Conservation (phyloP, 1,284 basidiomycete species). For the Pseudozyma thailandica region DNA sequence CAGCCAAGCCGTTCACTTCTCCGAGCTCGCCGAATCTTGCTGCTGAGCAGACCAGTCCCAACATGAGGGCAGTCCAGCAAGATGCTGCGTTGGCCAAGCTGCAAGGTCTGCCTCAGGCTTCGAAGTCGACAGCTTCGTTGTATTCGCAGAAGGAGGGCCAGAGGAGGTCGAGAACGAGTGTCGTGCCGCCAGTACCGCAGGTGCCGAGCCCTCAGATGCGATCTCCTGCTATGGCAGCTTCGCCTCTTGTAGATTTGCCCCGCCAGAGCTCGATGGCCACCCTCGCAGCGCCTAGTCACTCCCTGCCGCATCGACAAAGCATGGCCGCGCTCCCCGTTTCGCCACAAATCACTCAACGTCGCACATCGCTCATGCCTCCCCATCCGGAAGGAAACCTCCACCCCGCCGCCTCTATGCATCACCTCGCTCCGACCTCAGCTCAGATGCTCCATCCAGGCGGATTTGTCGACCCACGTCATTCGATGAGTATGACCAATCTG, state of each 20-base stretch:
- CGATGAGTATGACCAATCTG: constrained; percentile 45
- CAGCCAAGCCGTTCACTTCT: constrained; percentile 14
- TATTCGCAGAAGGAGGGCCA: constrained; percentile 25
- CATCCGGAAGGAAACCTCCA: background rate
- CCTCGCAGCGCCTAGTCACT: constrained; percentile 4
- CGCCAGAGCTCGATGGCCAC: constrained; percentile 31
- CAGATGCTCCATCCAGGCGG: constrained; percentile 17
- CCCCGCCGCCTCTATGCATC: constrained; percentile 23
- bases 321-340: constrained; percentile 14
- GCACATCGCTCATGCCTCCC: constrained; percentile 23
- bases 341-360: constrained; percentile 25
- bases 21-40: constrained; percentile 28
- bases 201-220: constrained; percentile 8
- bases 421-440: constrained; percentile 14
- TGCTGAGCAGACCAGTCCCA: constrained; percentile 7
- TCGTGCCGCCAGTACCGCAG: constrained; percentile 2
- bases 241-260: constrained; percentile 20
- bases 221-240: constrained; percentile 2
- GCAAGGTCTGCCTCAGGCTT: constrained; percentile 14
- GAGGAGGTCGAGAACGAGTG: constrained; percentile 24
- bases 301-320: constrained; percentile 20
- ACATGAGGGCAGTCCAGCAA: constrained; percentile 11
- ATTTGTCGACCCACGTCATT: constrained; percentile 12
- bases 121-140: constrained; percentile 13
- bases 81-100: constrained; percentile 17